Conservation (phyloP, 2,329 filamentous ascomycete species). For the Gremmenia infestans region DNA sequence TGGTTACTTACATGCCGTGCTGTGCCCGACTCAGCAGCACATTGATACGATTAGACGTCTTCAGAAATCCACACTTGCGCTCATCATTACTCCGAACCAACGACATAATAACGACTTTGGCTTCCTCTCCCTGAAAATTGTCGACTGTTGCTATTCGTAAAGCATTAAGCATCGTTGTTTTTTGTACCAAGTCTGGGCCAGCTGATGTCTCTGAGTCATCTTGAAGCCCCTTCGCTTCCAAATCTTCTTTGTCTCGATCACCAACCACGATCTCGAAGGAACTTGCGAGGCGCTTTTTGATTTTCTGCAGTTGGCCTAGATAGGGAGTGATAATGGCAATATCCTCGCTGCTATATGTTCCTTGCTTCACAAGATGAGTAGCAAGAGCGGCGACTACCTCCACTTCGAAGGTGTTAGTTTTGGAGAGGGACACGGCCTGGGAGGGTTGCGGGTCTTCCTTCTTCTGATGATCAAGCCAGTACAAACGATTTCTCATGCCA, state of each 20-base stretch:
- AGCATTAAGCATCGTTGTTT: constrained; percentile 36
- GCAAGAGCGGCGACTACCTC: constrained; percentile 59
- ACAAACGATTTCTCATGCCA: constrained; percentile 49
- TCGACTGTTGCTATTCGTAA: constrained; percentile 53
- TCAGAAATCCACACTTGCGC: constrained; percentile 58
- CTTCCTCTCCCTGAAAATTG: constrained; percentile 76
- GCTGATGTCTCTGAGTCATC: constrained; percentile 9
- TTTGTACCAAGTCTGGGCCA: constrained; percentile 24
- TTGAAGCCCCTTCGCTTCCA: constrained; percentile 34
- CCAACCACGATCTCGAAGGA: constrained; percentile 58
- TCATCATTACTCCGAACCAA: constrained; percentile 63
- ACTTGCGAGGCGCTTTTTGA: constrained; percentile 40
- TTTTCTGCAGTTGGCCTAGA: constrained; percentile 49
- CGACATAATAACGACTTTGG: constrained; percentile 64
- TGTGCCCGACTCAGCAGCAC: constrained; percentile 61
- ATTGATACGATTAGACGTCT: constrained; percentile 62
- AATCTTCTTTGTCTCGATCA: constrained; percentile 55
- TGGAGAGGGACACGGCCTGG: constrained; percentile 50
- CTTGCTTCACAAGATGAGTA: constrained; percentile 60
- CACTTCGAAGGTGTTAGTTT: constrained; percentile 60
- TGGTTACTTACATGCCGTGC: constrained; percentile 50
- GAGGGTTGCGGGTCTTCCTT: constrained; percentile 47
- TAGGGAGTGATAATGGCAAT: constrained; percentile 69
- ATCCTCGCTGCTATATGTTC: constrained; percentile 52
- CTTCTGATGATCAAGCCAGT: constrained; percentile 57